A percentile compares a stretch with the other conserved stretches of the same genome.
Conservation (phyloP, 2,329 filamentous ascomycete genomes). For the Colletotrichum trifolii region DNA sequence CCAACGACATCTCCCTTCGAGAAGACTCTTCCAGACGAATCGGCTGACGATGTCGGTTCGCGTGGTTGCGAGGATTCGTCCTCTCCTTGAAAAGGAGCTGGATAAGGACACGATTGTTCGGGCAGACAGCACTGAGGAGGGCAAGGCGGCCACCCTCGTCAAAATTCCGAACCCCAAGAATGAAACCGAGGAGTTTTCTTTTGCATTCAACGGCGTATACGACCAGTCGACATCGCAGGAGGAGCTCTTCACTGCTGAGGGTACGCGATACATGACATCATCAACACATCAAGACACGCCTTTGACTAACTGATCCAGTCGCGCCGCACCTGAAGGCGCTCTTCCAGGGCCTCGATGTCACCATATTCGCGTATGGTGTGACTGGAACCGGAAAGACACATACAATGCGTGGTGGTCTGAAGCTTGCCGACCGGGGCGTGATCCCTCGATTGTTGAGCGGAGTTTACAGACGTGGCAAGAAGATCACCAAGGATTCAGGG, state of each 20-base stretch:
- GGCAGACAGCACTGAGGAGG: constrained; percentile 70
- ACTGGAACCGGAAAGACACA: constrained; percentile 96
- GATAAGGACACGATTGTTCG: constrained; percentile 89
- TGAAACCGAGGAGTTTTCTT: constrained; percentile 88
- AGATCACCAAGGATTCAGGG: constrained; percentile 82
- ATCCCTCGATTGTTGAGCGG: constrained; percentile 87
- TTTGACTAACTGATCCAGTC: constrained; percentile 62
- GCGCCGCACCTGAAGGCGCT: constrained; percentile 90
- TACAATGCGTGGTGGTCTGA: constrained; percentile 93
- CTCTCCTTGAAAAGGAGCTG: constrained; percentile 84
- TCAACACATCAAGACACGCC: constrained; percentile 9
- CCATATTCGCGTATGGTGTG: constrained; percentile 92
- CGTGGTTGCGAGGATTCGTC: constrained; percentile 91
- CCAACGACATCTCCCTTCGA: neutral
- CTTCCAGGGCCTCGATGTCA: constrained; percentile 89
- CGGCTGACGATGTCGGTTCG: constrained; percentile 71
- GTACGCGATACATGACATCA: constrained; percentile 58
- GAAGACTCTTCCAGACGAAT: neutral
- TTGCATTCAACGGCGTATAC: constrained; percentile 95
- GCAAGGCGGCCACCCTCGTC: constrained; percentile 74
- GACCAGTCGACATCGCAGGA: constrained; percentile 84
- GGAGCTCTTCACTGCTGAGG: constrained; percentile 88
- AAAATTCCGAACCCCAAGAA: constrained; percentile 96
- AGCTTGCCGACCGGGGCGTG: constrained; percentile 85
- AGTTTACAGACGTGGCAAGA: constrained; percentile 87